Base-by-base conservation (phyloP, 768 basidiomycete genomes). In the Suillus fuscotomentosus region DNA sequence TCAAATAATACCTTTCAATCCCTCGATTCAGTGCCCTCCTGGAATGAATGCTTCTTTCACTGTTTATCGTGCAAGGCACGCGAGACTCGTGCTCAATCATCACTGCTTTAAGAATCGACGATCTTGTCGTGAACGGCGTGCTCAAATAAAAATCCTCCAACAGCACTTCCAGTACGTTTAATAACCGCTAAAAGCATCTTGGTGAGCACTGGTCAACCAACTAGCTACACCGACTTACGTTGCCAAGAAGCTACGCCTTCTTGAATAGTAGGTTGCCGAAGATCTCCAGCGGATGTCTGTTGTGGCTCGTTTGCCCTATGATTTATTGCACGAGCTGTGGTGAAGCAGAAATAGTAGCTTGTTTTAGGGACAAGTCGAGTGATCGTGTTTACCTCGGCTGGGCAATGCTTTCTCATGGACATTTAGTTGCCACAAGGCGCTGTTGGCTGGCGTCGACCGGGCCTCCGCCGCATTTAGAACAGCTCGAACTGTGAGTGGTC, bases 321-420 rank as follows among this genome's bases (percentile, higher is more conserved):
- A 17, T 62, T 9, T 14, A 27, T 36, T 6, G 60, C 36, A 45
- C 36, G 60, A 38, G 10, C 43, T 57, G 14, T 34, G 48, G 14
- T 36, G 39, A 22, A 13, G 31, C 24, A 14, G 20, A 60, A 62
- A 62, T 62, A 2, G 56, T 62, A 55, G 11, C n/a, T 39, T 41
- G n/a, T 7, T 7, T 20, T 3, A 42, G 17, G 7, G 38, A 42
- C 22, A 27, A 42, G 31, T 38, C 2, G 22, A 42, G 27, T 22
- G 55, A 60, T 22, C n/a, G 17, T 31, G 24, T 34, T 62, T n/a
- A 59, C 61, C 61, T 59, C 38, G 36, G 20, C 57, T 24, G 27
- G 61, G 61, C 17, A 5, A 62, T 41, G 11, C 24, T 56, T 60
- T 24, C 38, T 60, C 11, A 8, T 62, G 22, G 17, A 31, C 24